Base-by-base conservation (phyloP, 768 basidiomycete genomes). In the Boletus sensibilis region DNA sequence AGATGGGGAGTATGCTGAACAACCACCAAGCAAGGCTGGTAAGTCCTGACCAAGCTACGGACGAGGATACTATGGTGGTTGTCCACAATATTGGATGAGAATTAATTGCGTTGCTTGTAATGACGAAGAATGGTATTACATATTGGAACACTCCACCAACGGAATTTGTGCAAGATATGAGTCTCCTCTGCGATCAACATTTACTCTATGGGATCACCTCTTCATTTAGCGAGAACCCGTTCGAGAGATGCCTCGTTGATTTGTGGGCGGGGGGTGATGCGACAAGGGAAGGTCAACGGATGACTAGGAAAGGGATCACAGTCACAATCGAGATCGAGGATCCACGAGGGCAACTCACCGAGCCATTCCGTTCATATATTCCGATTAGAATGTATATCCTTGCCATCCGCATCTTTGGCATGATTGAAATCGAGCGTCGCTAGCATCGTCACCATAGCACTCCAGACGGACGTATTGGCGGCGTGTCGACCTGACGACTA, bases 341-440 rank as follows among this genome's bases (percentile, higher is more conserved):
- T 18, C 18, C 20, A 5, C n/a, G 6, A 20, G 33, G n/a, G 25
- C 46, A 41, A 59, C 59, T 9, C 33, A 59, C 59, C 48, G 52
- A 21, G 52, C n/a, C 6, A 60, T 1, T n/a, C 59, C 59, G 3
- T 46, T 53, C 47, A 12, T 45, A 31, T 20, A 58, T 38, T 44
- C 33, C 6, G 16, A 42, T 49, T 50, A 51, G n/a, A 61, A 61
- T 13, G 7, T 14, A 61, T 23, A 2, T 55, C 60, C 6, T 41
- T 49, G 2, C 46, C 60, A 20, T 52, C 50, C 3, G n/a, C 44
- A 23, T 57, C 55, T 25, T 63, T 53, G 16, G 64, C 52, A 23
- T 23, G 46, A 27, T 52, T 39, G 50, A 66, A 63, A 10, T 63
- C 57, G 9, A 67, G 46, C 18, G 58, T 66, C 20, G 65, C 65